Percentiles rank a stretch among this genome's conserved stretches.
phyloP scores from a whole-genome alignment of 148 eudicot species.

The Mesembryanthemum crystallinum region DNA sequence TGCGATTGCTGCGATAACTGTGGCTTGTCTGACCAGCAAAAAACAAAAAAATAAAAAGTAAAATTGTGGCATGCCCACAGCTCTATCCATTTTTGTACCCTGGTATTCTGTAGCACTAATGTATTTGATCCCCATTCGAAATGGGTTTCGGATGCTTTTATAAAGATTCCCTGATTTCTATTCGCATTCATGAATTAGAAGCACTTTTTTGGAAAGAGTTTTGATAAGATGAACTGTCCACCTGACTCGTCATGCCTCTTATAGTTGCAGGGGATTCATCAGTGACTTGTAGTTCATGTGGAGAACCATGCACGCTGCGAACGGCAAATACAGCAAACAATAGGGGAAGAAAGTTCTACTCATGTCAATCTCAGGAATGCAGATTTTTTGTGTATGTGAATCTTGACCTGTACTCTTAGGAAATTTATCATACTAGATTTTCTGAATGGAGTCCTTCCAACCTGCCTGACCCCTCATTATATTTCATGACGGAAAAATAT shows the following conservation, averaged over 20 bases:
- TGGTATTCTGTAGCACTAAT: too few relatives aligned
- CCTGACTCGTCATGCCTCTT: conserved; percentile 7
- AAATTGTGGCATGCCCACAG: too few relatives aligned
- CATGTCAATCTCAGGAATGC: conserved; percentile 77
- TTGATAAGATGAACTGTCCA: conserved; percentile 10
- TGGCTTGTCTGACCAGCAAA: too few relatives aligned
- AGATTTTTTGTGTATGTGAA: conserved; percentile 79
- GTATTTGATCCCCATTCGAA: not conserved
- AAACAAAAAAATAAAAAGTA: too few relatives aligned
- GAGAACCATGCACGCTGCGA: conserved; percentile 51
- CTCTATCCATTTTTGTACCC: too few relatives aligned
- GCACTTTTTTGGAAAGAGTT: not conserved
- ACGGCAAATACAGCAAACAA: conserved; percentile 86
- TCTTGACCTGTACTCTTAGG: conserved; percentile 19
- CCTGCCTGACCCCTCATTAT: too few relatives aligned
- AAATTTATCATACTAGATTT: not conserved
- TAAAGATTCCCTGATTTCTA: too few relatives aligned
- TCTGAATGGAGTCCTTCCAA: too few relatives aligned
- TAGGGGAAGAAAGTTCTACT: conserved; percentile 82
- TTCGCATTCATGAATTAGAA: not conserved
- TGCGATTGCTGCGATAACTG: not conserved
- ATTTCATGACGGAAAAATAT: too few relatives aligned
- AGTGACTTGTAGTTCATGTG: conserved; percentile 70
- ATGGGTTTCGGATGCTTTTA: too few relatives aligned
- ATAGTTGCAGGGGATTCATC: conserved; percentile 55